These are phyloP conservation scores for Salix udensis DNA, from an alignment of 345 rosid genomes.

Conservation along the genomic window DNA sequence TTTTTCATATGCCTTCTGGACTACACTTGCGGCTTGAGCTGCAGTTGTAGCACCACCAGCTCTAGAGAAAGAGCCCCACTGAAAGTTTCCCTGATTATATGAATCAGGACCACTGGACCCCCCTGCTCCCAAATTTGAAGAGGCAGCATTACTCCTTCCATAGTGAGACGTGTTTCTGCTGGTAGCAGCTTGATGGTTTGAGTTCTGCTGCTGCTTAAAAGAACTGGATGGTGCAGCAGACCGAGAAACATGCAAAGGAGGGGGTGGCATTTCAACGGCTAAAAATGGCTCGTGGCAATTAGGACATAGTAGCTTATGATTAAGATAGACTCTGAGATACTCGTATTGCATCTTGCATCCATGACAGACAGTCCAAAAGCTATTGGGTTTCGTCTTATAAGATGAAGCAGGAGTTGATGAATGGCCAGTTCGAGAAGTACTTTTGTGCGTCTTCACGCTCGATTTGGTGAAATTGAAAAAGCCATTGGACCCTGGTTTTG, in stretches of 20 bases:
- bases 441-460: conserved; percentile 16
- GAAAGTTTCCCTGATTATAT: conserved; percentile 36
- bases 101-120: conserved; percentile 29
- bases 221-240: conserved; percentile 38
- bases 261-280: conserved; percentile 39
- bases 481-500: conserved; percentile 31
- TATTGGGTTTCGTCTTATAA: conserved; percentile 26
- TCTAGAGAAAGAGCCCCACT: conserved; percentile 50
- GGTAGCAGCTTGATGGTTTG: conserved; percentile 35
- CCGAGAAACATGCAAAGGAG: conserved; percentile 25
- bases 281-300: conserved; percentile 40
- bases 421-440: conserved; percentile 15
- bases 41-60: conserved; percentile 40
- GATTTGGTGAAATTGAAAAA: conserved; percentile 40
- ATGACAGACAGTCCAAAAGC: conserved; percentile 48
- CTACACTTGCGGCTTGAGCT: conserved; percentile 56
- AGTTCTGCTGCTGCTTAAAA: conserved; percentile 36
- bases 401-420: conserved; percentile 17
- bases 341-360: conserved; percentile 48
- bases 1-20: conserved; percentile 56
- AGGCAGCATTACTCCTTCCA: conserved; percentile 20
- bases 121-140: conserved; percentile 22
- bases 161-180: conserved; percentile 28
- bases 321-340: conserved; percentile 38
- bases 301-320: conserved; percentile 42